Evolutionary conservation across 495 filamentous ascomycete genomes (phyloP), one percentile per base, ranked within the genome.

Genomic region (Evernia prunastri): DNA sequence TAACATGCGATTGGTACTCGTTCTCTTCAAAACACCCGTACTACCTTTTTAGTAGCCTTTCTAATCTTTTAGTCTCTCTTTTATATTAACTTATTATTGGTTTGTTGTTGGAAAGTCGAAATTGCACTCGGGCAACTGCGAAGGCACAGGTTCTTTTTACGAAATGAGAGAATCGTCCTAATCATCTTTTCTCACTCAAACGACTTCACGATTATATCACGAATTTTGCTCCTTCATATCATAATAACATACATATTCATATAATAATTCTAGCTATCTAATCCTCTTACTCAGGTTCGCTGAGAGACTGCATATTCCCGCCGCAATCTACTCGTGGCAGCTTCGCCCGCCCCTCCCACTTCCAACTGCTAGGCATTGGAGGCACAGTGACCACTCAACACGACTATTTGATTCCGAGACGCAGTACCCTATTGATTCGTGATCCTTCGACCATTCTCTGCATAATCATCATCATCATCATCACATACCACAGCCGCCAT

Each of bases 331-430:
- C 29, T 33, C 12, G 51, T 54, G 33, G 3, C 51, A 54, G 51
- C 51, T 33, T 54, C 51, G 51, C 51, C 51, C 51, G 29, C 29
- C 27, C 23, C 7, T 20, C 15, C 51, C 27, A 33, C 51, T 20
- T 18, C 29, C 29, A n/a, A 31, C 29, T 54, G 51, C 29, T 20
- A 9, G 12, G 51, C 51, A 54, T 54, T 54, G 17, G 29, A 54
- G 51, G 51, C 51, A 54, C 51, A 54, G 51, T 54, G 51, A 17
- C 51, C 20, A 23, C 51, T 20, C 51, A 33, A 29, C 18, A 54
- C n/a, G n/a, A n/a, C 9, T n/a, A 54, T 23, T 54, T 33, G 13
- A 15, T n/a, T n/a, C n/a, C n/a, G n/a, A n/a, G n/a, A n/a, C n/a
- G n/a, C n/a, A n/a, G n/a, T n/a, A n/a, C 5, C 27, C 7, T 0